A percentile compares a stretch with the other conserved stretches of the same genome.
Evolutionary conservation across 208 protist genomes (phyloP).

Genomic region (Trichomonas vaginalis): DNA sequence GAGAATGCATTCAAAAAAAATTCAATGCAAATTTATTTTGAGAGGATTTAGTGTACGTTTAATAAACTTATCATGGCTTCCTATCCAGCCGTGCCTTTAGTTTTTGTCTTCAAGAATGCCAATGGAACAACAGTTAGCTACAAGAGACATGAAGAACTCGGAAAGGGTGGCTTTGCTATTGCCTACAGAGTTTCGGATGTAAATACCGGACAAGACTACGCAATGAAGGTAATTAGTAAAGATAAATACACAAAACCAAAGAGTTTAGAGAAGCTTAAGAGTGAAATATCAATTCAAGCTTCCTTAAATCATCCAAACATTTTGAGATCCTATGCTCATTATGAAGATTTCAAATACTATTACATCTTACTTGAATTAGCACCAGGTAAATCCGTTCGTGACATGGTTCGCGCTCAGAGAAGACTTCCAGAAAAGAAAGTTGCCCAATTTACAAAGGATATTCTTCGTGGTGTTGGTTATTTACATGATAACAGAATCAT

Average conservation of each 20-base stretch:
- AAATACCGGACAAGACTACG: not conserved
- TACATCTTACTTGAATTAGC: constrained; percentile 94
- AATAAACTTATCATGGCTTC: not conserved
- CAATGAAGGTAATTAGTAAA: not conserved
- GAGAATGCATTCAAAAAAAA: not conserved
- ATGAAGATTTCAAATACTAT: constrained; percentile 78
- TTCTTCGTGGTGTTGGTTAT: not conserved
- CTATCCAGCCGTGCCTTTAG: not conserved
- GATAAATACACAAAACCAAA: not conserved
- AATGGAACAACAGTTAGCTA: not conserved
- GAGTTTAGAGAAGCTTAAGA: constrained; percentile 48
- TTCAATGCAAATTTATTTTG: not conserved
- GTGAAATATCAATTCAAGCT: constrained; percentile 86
- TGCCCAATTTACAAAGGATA: not conserved
- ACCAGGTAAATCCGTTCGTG: constrained; percentile 67
- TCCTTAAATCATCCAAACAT: constrained; percentile 77
- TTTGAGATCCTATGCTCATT: constrained; percentile 77
- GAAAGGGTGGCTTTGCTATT: not conserved
- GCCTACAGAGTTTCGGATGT: not conserved
- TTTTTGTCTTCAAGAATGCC: not conserved
- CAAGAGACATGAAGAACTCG: not conserved
- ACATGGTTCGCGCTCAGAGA: constrained; percentile 59
- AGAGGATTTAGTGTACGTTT: not conserved
- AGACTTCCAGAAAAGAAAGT: constrained; percentile 32
- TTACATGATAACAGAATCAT: constrained; percentile 52